Percentiles rank a stretch among this genome's conserved stretches.
Evolutionary conservation across 345 rosid species (phyloP).

Genomic region (Anacardium occidentale): DNA sequence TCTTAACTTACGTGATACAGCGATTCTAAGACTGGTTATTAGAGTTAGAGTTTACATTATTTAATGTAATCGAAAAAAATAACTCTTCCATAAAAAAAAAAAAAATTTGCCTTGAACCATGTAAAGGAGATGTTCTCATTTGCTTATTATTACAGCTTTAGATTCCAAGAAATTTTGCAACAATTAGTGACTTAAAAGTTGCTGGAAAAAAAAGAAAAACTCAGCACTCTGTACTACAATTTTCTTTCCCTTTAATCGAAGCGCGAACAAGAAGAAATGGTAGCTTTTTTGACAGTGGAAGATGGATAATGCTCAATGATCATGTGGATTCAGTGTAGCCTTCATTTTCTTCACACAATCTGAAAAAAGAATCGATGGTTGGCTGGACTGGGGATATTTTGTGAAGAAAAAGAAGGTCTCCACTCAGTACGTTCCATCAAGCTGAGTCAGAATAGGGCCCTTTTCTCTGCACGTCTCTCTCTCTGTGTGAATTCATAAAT

Average conservation of each 20-base stretch:
- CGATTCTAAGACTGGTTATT: no score
- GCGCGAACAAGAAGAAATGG: neutral
- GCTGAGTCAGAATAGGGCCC: slow-evolving; percentile 29
- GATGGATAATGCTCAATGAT: neutral
- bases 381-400: neutral
- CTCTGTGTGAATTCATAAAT: slow-evolving; percentile 11
- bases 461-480: slow-evolving; percentile 11
- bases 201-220: neutral
- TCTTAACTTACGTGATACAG: no score
- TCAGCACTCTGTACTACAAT: neutral
- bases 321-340: neutral
- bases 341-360: no score
- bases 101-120: neutral
- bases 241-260: no score
- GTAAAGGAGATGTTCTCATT: slow-evolving; percentile 6
- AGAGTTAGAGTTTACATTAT: no score
- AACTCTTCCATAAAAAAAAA: no score
- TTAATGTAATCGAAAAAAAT: no score
- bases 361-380: neutral
- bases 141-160: neutral
- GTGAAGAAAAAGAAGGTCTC: neutral
- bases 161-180: slow-evolving; percentile 7
- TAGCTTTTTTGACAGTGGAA: neutral
- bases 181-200: no score
- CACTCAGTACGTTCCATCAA: slow-evolving; percentile 14